Base-by-base conservation (phyloP, 441 rosid species). In the Populus tomentosa region DNA sequence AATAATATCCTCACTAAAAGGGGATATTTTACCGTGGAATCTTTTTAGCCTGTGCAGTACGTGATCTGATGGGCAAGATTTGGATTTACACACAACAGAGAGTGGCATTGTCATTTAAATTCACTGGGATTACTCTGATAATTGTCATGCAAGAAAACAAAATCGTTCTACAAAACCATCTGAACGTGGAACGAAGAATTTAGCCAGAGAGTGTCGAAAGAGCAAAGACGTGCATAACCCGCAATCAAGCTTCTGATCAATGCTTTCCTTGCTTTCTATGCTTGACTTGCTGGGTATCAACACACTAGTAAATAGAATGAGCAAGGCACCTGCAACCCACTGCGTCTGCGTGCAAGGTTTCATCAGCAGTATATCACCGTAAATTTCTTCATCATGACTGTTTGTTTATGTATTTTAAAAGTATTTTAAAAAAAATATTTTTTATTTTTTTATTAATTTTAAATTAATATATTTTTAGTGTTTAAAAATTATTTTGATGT, bases 271-370 rank as follows among this genome's bases (percentile, higher is more conserved):
- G 77, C 53, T 81, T 75, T 89, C 95, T 4, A 86, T 62, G 75
- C 91, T 90, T 36, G 98, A 94, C 75, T 90, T 91, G 82, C 90
- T 91, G 18, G 90, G 93, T 70, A 91, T 77, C 3, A 90, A 72
- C 65, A 90, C 94, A 3, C 97, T 97, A 28, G 30, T 2, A 42
- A 88, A 73, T 4, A 91, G 86, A 24, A 90, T 88, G 71, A 89
- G 78, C 18, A 89, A 67, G 67, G 98, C 98, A 71, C 98, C 95
- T 38, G 94, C 94, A 89, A 94, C 87, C 95, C 98, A 94, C 98
- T 94, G 88, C 38, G 67, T 69, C 98, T 94, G 88, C 38, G 67
- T 69, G 75, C 40, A 18, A 24, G 14, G n/a, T 67, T 75, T 33
- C 5, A 62, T 69, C 32, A 32, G 59, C 36, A 69, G 36, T 24